phyloP scores from a whole-genome alignment of 1,284 basidiomycete species.

The Melampsora americana region DNA sequence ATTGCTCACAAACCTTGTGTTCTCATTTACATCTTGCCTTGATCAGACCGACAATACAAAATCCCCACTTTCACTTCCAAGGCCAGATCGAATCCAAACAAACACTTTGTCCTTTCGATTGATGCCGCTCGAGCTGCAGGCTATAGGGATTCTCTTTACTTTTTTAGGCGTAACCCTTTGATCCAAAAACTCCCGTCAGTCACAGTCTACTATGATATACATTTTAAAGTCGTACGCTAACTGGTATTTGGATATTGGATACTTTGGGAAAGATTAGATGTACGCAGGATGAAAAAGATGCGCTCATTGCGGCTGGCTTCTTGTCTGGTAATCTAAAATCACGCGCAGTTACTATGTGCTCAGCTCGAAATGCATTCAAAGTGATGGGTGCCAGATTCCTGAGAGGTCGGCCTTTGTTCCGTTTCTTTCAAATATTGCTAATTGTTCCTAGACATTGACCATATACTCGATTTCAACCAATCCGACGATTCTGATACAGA shows the following conservation, averaged over 20 bases:
- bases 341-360: slow-evolving; percentile 86
- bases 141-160: slow-evolving; percentile 92
- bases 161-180: slow-evolving; percentile 84
- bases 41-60: slow-evolving; percentile 77
- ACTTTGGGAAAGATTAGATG: slow-evolving; percentile 12
- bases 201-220: slow-evolving; percentile 9
- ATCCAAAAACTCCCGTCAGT: slow-evolving; percentile 74
- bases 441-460: not conserved
- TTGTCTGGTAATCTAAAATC: slow-evolving; percentile 82
- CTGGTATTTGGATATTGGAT: no score
- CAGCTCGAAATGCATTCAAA: slow-evolving; percentile 89
- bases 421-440: not conserved
- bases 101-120: slow-evolving; percentile 90
- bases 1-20: not conserved
- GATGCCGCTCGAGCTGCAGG: slow-evolving; percentile 93
- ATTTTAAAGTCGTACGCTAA: not conserved
- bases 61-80: slow-evolving; percentile 79
- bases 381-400: slow-evolving; percentile 87
- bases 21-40: slow-evolving; percentile 27
- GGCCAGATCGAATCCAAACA: slow-evolving; percentile 69
- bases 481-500: slow-evolving; percentile 58
- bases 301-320: slow-evolving; percentile 79
- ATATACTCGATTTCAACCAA: not conserved
- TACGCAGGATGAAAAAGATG: slow-evolving; percentile 72
- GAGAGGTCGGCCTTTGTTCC: slow-evolving; percentile 61